Evolutionary conservation across 1,284 basidiomycete species (phyloP).

Genomic region (Marasmius tenuissimus): DNA sequence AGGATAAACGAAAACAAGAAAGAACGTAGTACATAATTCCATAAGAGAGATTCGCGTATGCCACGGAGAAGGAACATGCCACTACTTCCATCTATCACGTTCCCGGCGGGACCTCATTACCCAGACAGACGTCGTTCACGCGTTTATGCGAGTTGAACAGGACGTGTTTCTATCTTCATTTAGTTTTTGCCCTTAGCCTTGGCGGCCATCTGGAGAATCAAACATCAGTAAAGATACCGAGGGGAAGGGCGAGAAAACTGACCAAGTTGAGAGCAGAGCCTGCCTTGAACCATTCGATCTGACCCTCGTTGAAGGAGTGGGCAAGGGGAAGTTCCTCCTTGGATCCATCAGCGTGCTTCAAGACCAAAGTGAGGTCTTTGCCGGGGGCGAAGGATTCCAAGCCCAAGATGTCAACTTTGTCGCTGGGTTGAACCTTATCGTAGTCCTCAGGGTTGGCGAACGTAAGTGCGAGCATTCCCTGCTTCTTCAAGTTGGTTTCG

Average conservation of each 20-base stretch:
- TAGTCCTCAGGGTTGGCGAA: conserved; percentile 90
- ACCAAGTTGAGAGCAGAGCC: conserved; percentile 86
- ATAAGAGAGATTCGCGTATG: too few relatives aligned
- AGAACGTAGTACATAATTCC: too few relatives aligned
- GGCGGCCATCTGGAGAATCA: conserved; percentile 37
- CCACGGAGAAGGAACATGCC: too few relatives aligned
- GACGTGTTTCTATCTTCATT: neutral
- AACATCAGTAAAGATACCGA: neutral
- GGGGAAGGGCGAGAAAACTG: conserved; percentile 23
- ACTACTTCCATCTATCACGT: too few relatives aligned
- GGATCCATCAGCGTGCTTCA: conserved; percentile 82
- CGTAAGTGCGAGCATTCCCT: conserved; percentile 92
- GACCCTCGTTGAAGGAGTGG: conserved; percentile 86
- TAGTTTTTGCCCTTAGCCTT: conserved; percentile 47
- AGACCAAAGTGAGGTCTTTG: conserved; percentile 80
- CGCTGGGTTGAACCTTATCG: conserved; percentile 81
- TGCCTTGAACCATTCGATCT: conserved; percentile 95
- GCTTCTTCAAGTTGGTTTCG: conserved; percentile 98
- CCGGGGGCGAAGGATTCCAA: conserved; percentile 84
- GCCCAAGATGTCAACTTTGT: conserved; percentile 84
- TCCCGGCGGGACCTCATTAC: neutral
- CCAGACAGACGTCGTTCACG: neutral
- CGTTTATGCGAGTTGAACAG: neutral
- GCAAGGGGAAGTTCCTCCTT: conserved; percentile 73
- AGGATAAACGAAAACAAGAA: too few relatives aligned